These are phyloP conservation scores for Lentinula boryana DNA, from an alignment of 768 basidiomycete species.

Conservation along the genomic window DNA sequence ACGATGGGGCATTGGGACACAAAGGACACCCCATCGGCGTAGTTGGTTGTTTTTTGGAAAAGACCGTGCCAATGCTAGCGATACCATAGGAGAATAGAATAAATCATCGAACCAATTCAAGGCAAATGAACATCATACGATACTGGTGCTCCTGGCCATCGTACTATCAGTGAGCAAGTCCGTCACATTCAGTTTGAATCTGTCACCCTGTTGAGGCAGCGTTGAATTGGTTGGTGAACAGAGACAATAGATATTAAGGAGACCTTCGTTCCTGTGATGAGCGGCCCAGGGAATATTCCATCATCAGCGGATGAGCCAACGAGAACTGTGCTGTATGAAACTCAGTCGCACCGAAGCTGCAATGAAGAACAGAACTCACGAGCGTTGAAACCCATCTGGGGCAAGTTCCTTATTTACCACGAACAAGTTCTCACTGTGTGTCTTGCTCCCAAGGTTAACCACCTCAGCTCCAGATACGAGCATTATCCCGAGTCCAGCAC, in stretches of 20 bases:
- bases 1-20: conserved; percentile 23
- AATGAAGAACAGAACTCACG: background rate
- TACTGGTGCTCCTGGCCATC: conserved; percentile 17
- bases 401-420: conserved; percentile 14
- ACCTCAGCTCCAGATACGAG: background rate
- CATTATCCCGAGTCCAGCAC: background rate
- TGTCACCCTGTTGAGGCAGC: conserved; percentile 8
- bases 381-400: conserved; percentile 19
- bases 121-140: background rate
- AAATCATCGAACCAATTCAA: too few species aligned
- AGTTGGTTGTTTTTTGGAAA: conserved; percentile 16
- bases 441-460: background rate
- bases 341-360: too few species aligned
- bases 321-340: background rate
- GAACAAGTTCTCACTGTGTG: conserved; percentile 11
- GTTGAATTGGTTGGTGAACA: background rate
- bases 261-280: conserved; percentile 11
- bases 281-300: conserved; percentile 8
- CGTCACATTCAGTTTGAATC: conserved; percentile 10
- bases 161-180: conserved; percentile 15
- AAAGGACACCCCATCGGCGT: conserved; percentile 16
- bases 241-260: background rate
- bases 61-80: conserved; percentile 17
- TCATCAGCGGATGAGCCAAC: background rate
- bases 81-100: background rate